These are phyloP conservation scores for Pneumocystis wakefieldiae DNA, from an alignment of 1,139 yeast species.

Conservation along the genomic window DNA sequence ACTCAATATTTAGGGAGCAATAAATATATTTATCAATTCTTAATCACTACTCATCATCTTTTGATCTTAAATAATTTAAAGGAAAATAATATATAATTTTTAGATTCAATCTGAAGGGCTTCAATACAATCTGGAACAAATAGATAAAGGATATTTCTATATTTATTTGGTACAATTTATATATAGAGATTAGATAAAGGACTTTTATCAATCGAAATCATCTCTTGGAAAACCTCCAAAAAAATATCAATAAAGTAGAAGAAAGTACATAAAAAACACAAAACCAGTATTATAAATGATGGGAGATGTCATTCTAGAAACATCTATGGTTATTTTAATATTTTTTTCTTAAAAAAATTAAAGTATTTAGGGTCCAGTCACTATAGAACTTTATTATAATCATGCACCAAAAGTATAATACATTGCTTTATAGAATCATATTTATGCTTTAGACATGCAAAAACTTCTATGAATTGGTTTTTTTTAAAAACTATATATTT, in stretches of 20 bases:
- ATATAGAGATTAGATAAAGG: too few species aligned
- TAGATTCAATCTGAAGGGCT: background rate
- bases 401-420: constrained; percentile 20
- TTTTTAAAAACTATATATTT: background rate
- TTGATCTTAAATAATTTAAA: background rate
- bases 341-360: background rate
- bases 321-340: background rate
- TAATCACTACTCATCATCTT: background rate
- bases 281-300: background rate
- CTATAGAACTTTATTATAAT: constrained; percentile 21
- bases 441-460: constrained; percentile 16
- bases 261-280: background rate
- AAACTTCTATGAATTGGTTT: constrained; percentile 19
- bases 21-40: background rate
- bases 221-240: background rate
- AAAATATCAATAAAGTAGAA: background rate
- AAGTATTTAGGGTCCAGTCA: constrained; percentile 17
- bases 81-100: background rate
- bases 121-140: background rate
- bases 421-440: background rate
- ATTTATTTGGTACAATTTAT: background rate
- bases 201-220: background rate
- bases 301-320: background rate
- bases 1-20: background rate
- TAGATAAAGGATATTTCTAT: background rate